A percentile compares a stretch with the other conserved stretches of the same genome.
Conservation (phyloP, 495 filamentous ascomycete species). For the Podospora fimiseda region DNA sequence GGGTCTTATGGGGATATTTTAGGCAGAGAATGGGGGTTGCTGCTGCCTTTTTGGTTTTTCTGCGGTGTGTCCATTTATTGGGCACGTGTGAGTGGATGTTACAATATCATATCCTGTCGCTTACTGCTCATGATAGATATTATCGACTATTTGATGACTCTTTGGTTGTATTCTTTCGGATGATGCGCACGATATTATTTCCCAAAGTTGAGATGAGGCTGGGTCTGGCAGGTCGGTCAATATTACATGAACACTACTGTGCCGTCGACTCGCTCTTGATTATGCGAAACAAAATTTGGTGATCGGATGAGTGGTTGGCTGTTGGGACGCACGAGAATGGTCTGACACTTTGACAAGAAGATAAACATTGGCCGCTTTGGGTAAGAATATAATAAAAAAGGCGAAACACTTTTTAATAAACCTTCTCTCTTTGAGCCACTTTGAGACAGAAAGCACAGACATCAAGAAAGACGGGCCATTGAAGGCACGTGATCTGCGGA, state of each 20-base stretch:
- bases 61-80: neutral
- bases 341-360: too few relatives aligned
- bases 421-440: too few relatives aligned
- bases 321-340: too few relatives aligned
- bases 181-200: too few relatives aligned
- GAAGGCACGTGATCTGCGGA: slow-evolving; percentile 13
- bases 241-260: too few relatives aligned
- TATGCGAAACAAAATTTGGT: neutral
- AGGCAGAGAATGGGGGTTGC: neutral
- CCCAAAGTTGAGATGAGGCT: too few relatives aligned
- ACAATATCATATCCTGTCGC: neutral
- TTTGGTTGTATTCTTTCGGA: neutral
- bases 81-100: neutral
- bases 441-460: too few relatives aligned
- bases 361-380: too few relatives aligned
- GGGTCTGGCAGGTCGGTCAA: too few relatives aligned
- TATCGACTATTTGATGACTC: neutral
- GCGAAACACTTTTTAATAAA: too few relatives aligned
- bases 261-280: neutral
- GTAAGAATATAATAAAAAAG: too few relatives aligned
- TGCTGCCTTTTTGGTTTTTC: neutral
- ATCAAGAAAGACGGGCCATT: neutral
- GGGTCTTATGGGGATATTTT: neutral
- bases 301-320: neutral
- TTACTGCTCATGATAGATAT: slow-evolving; percentile 1